Base-by-base conservation (phyloP, 2,329 filamentous ascomycete species). In the Chaetomiaceae sp. region DNA sequence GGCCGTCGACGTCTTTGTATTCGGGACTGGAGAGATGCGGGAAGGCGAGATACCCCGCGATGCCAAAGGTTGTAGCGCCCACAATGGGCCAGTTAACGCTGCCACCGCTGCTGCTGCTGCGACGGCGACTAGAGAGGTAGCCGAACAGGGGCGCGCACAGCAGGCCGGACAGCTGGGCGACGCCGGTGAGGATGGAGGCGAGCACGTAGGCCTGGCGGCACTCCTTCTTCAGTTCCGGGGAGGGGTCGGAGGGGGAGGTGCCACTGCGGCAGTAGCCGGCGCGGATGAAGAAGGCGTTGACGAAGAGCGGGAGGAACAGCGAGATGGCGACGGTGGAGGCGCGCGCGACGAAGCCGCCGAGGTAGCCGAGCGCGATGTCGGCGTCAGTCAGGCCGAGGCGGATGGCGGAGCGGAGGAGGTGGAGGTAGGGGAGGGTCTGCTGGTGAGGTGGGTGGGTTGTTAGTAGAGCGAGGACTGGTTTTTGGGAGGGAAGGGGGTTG, bases 241-340 rank as follows among this genome's bases (percentile, higher is more conserved):
- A 79, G 0, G 80, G 71, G 57, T 83, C 79, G 53, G 79, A 71
- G 1, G 81, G 80, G 0, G 75, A 77, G 14, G n/a, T n/a, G n/a
- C n/a, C n/a, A n/a, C 78, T 79, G 33, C 80, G 75, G 68, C 93
- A 97, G 55, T 86, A 84, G 2, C 88, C 90, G 43, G 84, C 84
- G 39, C 73, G 71, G 53, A 91, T 86, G 65, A 91, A 97, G 65
- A 88, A 95, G 19, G 88, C 83, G 62, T 97, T 97, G 58, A 96
- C 81, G 61, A 86, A 94, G 2, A 98, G 76, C 1, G 93, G 93
- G 44, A 98, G 86, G 68, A 97, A 98, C 6, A 97, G 78, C 1
- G 88, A 94, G 54, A 98, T 95, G 42, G 87, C 91, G 5, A 98
- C 93, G 0, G 89, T 95, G 1, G 90, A 96, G 7, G 93, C 90